Evolutionary conservation across 2,329 filamentous ascomycete species (phyloP), one percentile per base, ranked within the genome.

Genomic region (Cladophialophora chaetospira): DNA sequence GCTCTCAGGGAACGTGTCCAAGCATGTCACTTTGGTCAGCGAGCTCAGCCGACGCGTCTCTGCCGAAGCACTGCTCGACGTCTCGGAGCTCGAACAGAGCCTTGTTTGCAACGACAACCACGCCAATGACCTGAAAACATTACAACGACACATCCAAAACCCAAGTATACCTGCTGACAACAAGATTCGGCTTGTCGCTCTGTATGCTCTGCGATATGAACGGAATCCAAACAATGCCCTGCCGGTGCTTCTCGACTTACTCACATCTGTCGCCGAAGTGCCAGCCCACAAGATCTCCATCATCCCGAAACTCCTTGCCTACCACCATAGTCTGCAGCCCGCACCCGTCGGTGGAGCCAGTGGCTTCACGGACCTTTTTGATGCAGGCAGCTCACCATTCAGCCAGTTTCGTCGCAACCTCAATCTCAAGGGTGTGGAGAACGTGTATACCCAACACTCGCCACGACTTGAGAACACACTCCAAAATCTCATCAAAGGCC

Each of bases 381-480:
- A 97, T 68, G 88, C 90, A 0, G 84, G 88, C 0, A 50, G 53
- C 10, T 93, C 91, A 3, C 93, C 99, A 63, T 96, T 99, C 73
- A 89, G 90, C 0, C 86, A 92, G 4, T 91, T 99, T 72, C 96
- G 96, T 69, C 61, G 63, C 43, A 65, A 64, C 13, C 53, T 66
- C 3, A 94, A 94, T 0, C 80, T 99, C 11, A 97, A 97, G 69
- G 94, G 94, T 1, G 94, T 99, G 1, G 95, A 99, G 72, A 99
- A 99, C 67, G 94, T 99, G 25, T 99, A 99, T 72, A 99, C 94
- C 0, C 95, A 99, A 71, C 94, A 99, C 72, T 95, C 91, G 4
- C 91, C 95, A 0, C 82, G 91, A 19, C 74, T 99, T 13, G 92
- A 97, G 71, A 83, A 83, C 21, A 97, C 91, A 0, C 76, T 99